Percentiles rank a stretch among this genome's conserved stretches.
These are phyloP conservation scores for Cryptococcus sp. DNA, from an alignment of 1,284 basidiomycete species.

Conservation along the genomic window DNA sequence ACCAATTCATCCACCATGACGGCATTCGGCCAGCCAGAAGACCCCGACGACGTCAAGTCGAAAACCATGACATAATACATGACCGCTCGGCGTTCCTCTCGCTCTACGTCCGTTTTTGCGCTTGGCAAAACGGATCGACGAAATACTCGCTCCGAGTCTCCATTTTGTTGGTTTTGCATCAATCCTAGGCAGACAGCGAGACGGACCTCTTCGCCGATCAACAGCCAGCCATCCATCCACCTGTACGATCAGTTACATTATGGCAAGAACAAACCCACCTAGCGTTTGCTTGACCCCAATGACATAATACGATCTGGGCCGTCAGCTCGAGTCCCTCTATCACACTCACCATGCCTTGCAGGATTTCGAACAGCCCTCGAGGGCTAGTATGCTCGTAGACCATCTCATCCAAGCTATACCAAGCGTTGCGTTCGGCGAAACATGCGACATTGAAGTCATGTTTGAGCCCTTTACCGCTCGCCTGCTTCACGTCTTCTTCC, in stretches of 20 bases:
- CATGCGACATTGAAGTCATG: constrained; percentile 24
- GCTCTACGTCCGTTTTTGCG: constrained; percentile 34
- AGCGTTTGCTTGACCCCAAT: constrained; percentile 33
- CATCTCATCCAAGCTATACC: constrained; percentile 25
- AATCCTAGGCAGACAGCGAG: constrained; percentile 38
- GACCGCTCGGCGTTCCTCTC: constrained; percentile 38
- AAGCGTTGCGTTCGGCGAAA: constrained; percentile 36
- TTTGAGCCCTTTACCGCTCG: constrained; percentile 15
- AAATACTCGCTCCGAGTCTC: constrained; percentile 7
- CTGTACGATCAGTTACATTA: constrained; percentile 9
- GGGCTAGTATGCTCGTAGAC: constrained; percentile 22
- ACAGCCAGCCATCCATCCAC: constrained; percentile 46
- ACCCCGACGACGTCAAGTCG: constrained; percentile 27
- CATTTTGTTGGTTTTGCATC: constrained; percentile 16
- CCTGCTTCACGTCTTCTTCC: constrained; percentile 16
- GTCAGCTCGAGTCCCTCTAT: neutral
- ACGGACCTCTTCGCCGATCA: constrained; percentile 25
- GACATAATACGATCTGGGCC: constrained; percentile 19
- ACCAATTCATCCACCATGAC: constrained; percentile 41
- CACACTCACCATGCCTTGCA: constrained; percentile 31
- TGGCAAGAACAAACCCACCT: constrained; percentile 15
- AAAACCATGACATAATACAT: constrained; percentile 28
- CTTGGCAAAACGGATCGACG: constrained; percentile 25
- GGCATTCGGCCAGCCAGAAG: constrained; percentile 37
- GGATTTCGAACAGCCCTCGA: constrained; percentile 32